Base-by-base conservation (phyloP, 768 basidiomycete genomes). In the Pisolithus orientalis region DNA sequence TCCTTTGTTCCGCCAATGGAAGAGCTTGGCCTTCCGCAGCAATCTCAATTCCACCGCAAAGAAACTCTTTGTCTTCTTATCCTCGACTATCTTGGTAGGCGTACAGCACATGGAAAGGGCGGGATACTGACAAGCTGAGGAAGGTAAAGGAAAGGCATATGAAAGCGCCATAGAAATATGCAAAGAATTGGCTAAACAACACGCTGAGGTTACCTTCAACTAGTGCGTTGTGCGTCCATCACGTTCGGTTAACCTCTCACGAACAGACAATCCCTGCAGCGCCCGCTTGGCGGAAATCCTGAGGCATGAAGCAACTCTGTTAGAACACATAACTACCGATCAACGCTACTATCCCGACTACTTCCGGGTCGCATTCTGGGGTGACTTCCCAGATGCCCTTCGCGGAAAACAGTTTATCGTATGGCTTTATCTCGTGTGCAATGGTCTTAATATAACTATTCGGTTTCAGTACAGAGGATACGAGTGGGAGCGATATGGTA, bases 61-160 rank as follows among this genome's bases (percentile, higher is more conserved):
- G 95, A 98, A 70, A 92, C 92, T 0, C 74, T 98, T 2, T 92
- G 87, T 58, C 76, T 96, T 40, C 73, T 94, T 51, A 94, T 94
- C 52, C 79, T 98, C n/a, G 93, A 96, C 64, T 93, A 94, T 60
- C 80, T 97, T 21, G 90, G 92, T 90, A 52, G 51, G 78, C 59
- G 29, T 16, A 21, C 49, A 42, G 14, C 7, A 44, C 48, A 9
- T 57, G n/a, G 44, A 42, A 1, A 42, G 38, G n/a, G 27, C 45
- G 50, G 49, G 44, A 32, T 51, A 48, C 40, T 59, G 44, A 56
- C 34, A 14, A 25, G 17, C 17, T 1, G 50, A 54, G 49, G 24
- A 54, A 94, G 92, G 91, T 47, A 90, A 94, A 69, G 95, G 94
- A 9, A 94, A 95, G 62, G 94, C 95, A n/a, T 98, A 92, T 82